Conservation (phyloP, 345 rosid species). For the Crucihimalaya himalaica region DNA sequence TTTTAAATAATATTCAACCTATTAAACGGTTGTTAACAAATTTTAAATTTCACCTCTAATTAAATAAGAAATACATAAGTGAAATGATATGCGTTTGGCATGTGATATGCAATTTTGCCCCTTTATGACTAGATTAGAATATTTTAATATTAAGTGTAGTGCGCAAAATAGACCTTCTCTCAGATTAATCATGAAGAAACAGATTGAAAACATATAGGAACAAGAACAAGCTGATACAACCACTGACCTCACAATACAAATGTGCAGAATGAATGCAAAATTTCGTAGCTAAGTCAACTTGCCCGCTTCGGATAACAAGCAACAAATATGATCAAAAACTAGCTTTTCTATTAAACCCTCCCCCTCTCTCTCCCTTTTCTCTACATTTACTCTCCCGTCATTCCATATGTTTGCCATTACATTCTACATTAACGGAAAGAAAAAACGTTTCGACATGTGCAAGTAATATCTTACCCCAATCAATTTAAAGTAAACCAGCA, state of each 20-base stretch:
- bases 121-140: background rate
- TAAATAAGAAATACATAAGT: background rate
- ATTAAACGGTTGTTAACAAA: too few species aligned
- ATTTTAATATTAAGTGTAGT: background rate
- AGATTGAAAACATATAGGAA: slow-evolving; percentile 1
- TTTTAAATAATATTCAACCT: too few species aligned
- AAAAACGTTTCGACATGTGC: slow-evolving; percentile 7
- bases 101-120: background rate
- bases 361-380: background rate
- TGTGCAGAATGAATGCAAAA: slow-evolving; percentile 65
- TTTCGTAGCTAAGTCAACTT: slow-evolving; percentile 32
- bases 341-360: slow-evolving; percentile 5
- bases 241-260: slow-evolving; percentile 30
- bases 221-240: slow-evolving; percentile 24
- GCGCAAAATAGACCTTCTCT: background rate
- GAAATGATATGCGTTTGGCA: background rate
- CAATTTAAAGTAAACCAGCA: slow-evolving; percentile 73
- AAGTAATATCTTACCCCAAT: slow-evolving; percentile 18
- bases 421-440: slow-evolving; percentile 1
- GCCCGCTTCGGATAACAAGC: background rate
- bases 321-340: slow-evolving; percentile 27
- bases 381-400: slow-evolving; percentile 20
- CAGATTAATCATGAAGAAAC: slow-evolving; percentile 1
- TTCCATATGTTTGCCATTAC: slow-evolving; percentile 10
- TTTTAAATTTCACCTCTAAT: background rate